Conservation (phyloP, 257 asterid genomes). For the Echium plantagineum region DNA sequence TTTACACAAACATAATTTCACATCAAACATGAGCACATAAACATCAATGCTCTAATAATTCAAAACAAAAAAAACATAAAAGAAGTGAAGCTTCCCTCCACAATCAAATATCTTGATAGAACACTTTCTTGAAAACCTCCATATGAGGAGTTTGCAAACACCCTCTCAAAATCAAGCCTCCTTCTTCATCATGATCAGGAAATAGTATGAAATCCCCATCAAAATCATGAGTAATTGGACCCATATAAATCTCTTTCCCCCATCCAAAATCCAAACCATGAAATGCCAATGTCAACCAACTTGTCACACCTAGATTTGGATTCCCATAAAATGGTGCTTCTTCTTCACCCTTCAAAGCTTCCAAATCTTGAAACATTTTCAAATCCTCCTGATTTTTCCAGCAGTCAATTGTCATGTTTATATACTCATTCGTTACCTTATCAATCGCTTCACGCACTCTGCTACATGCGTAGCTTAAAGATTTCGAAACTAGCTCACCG, state of each 20-base stretch:
- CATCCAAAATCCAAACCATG: slow-evolving; percentile 17
- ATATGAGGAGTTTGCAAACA: slow-evolving; percentile 12
- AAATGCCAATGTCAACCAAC: slow-evolving; percentile 15
- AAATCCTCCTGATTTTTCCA: background rate
- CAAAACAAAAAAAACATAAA: no score
- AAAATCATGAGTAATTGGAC: slow-evolving; percentile 9
- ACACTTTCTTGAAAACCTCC: slow-evolving; percentile 8
- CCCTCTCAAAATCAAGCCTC: slow-evolving; percentile 5
- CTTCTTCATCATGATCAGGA: slow-evolving; percentile 8
- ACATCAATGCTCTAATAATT: background rate
- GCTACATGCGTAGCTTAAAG: slow-evolving; percentile 10
- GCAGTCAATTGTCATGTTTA: slow-evolving; percentile 2
- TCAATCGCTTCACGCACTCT: slow-evolving; percentile 10
- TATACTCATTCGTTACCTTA: slow-evolving; percentile 12
- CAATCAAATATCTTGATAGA: background rate
- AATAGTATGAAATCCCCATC: slow-evolving; percentile 17
- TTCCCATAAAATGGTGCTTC: slow-evolving; percentile 12
- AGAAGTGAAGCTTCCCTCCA: background rate
- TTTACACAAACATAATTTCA: background rate
- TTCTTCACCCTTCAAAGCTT: background rate
- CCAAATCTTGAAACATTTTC: background rate
- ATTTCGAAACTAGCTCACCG: slow-evolving; percentile 7
- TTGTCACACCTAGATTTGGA: slow-evolving; percentile 17
- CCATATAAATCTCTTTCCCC: slow-evolving; percentile 15
- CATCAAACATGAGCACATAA: background rate